Evolutionary conservation across 1,284 basidiomycete species (phyloP).

Genomic region (Cryptococcus wingfieldii): DNA sequence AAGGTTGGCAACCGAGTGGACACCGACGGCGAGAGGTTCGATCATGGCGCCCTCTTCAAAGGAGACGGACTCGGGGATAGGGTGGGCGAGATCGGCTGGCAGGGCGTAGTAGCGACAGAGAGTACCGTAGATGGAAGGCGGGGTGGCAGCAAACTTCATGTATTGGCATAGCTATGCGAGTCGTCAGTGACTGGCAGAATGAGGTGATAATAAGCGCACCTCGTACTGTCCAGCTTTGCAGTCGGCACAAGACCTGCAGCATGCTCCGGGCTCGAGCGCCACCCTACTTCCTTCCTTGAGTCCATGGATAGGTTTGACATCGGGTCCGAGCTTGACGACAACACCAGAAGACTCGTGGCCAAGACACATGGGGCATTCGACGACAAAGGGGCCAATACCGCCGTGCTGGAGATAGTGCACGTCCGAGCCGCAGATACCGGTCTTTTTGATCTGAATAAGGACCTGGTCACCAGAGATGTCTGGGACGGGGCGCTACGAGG

Average conservation of each 20-base stretch:
- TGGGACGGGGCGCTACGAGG: constrained; percentile 64
- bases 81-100: constrained; percentile 38
- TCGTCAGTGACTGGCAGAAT: not conserved
- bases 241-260: constrained; percentile 39
- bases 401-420: constrained; percentile 53
- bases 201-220: constrained; percentile 48
- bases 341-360: constrained; percentile 43
- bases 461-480: constrained; percentile 72
- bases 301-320: constrained; percentile 21
- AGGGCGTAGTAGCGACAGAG: constrained; percentile 44
- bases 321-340: constrained; percentile 38
- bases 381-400: constrained; percentile 43
- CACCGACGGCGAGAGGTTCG: constrained; percentile 87
- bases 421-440: constrained; percentile 90
- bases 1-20: constrained; percentile 78
- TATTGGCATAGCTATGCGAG: constrained; percentile 23
- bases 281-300: constrained; percentile 49
- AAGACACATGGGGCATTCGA: constrained; percentile 47
- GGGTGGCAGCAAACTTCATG: constrained; percentile 46
- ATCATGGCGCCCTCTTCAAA: constrained; percentile 59
- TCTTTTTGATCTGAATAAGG: constrained; percentile 84
- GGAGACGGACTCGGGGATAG: constrained; percentile 46
- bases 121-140: constrained; percentile 44
- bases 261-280: constrained; percentile 58
- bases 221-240: constrained; percentile 71